Base-by-base conservation (phyloP, 768 basidiomycete species). In the Podaxis sp. region DNA sequence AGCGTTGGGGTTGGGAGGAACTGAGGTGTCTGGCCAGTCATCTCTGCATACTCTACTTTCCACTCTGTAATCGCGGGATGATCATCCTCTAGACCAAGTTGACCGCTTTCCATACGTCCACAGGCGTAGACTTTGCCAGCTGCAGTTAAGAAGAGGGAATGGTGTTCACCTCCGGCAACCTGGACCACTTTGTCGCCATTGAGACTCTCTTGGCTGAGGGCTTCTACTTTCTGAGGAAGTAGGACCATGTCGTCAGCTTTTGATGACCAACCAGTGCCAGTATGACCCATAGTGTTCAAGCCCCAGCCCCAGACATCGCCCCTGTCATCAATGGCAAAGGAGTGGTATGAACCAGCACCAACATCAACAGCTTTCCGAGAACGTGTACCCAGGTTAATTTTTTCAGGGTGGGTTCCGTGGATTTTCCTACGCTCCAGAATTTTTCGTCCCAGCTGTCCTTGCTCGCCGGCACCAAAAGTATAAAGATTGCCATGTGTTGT, bases 301-400 rank as follows among this genome's bases (percentile, higher is more conserved):
- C 96, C 96, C 96, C 96, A 98, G 11, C 86, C 93, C 87, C 89
- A 98, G 7, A 96, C 90, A 52, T 82, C 84, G 28, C 93, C 95
- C 5, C 79, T 75, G 55, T 89, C 83, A 70, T 94, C 89, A 59
- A 98, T 86, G 2, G 95, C 95, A 68, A 97, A 98, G 0, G 93
- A 95, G 68, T 92, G 90, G 73, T 87, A 91, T 55, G 82, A 81
- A 5, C 96, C 95, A 0, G 93, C 83, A 3, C 93, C 93, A 62
- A 98, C 76, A 44, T 74, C 76, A 11, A 88, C 86, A 48, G 76
- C 77, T 72, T 76, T 77, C 66, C 87, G 83, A 27, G 76, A 70
- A n/a, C 88, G 84, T 25, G 70, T 74, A 18, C 88, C 87, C n/a
- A 98, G 81, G 1, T 84, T 82, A 42, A 98, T 82, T 67, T 89